Conservation (phyloP, 2,329 filamentous ascomycete species). For the Stenocarpella maydis region DNA sequence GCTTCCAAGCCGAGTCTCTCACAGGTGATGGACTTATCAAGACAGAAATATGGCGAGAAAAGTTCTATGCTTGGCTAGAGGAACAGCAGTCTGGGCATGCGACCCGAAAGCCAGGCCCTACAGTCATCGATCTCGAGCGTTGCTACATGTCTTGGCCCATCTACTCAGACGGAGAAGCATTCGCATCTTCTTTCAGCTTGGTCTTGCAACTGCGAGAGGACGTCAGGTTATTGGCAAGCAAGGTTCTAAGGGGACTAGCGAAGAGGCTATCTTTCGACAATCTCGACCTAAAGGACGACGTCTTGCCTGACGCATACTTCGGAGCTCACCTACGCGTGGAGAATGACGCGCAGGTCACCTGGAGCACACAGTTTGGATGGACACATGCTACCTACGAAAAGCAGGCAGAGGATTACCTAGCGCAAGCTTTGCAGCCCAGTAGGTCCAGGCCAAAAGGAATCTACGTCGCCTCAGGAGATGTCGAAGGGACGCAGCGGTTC, state of each 20-base stretch:
- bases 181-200: constrained; percentile 45
- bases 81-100: neutral
- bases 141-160: constrained; percentile 27
- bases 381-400: constrained; percentile 23
- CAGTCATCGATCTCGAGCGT: constrained; percentile 18
- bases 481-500: constrained; percentile 18
- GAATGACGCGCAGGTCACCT: constrained; percentile 13
- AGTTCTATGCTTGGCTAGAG: constrained; percentile 17
- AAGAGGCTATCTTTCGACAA: constrained; percentile 3
- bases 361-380: constrained; percentile 10
- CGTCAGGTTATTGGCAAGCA: constrained; percentile 39
- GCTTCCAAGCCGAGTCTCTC: constrained; percentile 20
- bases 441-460: constrained; percentile 13
- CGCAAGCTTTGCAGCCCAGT: neutral
- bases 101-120: neutral
- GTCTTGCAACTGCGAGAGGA: constrained; percentile 45
- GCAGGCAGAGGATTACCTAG: constrained; percentile 23
- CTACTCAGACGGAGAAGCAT: constrained; percentile 21
- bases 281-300: neutral
- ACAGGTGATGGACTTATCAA: constrained; percentile 1
- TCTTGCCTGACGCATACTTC: constrained; percentile 19
- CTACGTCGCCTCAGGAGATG: constrained; percentile 28
- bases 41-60: constrained; percentile 12
- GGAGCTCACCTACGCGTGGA: constrained; percentile 25
- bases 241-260: constrained; percentile 4